Conservation (phyloP, 163 green algal species). For the Coccomyxa subellipsoidea region DNA sequence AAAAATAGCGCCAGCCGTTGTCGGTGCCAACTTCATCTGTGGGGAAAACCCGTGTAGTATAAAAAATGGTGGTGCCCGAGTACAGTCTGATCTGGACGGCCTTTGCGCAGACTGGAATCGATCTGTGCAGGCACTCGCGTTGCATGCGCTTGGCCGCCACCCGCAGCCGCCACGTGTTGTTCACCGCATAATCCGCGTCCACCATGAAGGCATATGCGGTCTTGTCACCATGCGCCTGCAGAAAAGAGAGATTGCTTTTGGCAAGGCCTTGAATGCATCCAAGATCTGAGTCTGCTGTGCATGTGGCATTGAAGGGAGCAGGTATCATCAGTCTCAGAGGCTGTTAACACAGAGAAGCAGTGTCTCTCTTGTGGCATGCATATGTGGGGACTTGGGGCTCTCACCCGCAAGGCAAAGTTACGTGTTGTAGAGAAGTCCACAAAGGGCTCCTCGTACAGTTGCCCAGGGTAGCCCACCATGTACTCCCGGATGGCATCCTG, state of each 20-base stretch:
- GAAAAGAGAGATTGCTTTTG: not conserved
- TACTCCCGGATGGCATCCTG: not conserved
- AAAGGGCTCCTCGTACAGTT: conserved; percentile 10
- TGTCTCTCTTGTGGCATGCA: not conserved
- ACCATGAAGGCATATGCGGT: conserved; percentile 5
- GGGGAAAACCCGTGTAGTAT: conserved; percentile 3
- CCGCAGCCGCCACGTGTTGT: not conserved
- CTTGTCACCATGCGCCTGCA: conserved; percentile 3
- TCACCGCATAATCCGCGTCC: conserved; percentile 6
- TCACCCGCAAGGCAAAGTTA: not conserved
- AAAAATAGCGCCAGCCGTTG: not conserved
- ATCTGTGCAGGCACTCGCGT: not conserved
- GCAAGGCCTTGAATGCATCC: no score
- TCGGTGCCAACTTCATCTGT: not conserved
- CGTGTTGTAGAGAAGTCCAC: conserved; percentile 9
- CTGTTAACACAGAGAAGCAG: not conserved
- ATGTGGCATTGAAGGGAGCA: no score
- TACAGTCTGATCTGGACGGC: not conserved
- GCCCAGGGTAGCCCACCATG: conserved; percentile 4
- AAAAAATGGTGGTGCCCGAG: not conserved
- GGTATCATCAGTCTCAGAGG: no score
- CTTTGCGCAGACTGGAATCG: not conserved
- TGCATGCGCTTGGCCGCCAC: not conserved
- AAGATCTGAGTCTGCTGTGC: no score
- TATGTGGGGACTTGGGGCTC: not conserved